Conservation (phyloP, 371 early-diverging fungal genomes). For the Lichtheimia corymbifera region DNA sequence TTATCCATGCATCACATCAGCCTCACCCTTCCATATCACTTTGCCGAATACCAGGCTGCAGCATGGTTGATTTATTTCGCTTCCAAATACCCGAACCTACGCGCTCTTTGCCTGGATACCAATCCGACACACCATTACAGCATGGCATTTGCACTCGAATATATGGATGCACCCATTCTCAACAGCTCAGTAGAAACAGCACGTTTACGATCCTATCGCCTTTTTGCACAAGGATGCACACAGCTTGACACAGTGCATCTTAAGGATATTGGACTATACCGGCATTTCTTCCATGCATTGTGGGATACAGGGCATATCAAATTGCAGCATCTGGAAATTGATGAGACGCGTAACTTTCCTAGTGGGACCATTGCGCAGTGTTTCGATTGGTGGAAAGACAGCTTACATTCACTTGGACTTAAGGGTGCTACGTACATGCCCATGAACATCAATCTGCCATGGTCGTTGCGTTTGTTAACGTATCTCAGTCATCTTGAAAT, state of each 20-base stretch:
- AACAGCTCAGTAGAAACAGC: background rate
- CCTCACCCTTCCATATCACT: background rate
- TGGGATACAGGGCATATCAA: background rate
- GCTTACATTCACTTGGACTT: background rate
- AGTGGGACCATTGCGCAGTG: background rate
- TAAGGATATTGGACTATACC: background rate
- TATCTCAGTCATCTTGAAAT: background rate
- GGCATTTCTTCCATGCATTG: background rate
- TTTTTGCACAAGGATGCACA: background rate
- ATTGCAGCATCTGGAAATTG: background rate
- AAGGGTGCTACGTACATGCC: background rate
- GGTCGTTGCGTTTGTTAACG: background rate
- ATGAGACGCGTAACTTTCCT: background rate
- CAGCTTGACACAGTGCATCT: background rate
- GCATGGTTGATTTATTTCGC: background rate
- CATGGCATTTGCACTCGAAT: constrained; percentile 1
- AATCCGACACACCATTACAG: background rate
- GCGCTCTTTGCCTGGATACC: background rate
- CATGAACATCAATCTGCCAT: background rate
- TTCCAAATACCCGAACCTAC: background rate
- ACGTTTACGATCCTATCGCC: background rate
- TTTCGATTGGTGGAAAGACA: background rate
- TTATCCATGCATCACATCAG: background rate
- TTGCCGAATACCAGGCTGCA: background rate
- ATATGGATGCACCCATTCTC: background rate